Base-by-base conservation (phyloP, 1,284 basidiomycete species). In the Boletellus sp. region DNA sequence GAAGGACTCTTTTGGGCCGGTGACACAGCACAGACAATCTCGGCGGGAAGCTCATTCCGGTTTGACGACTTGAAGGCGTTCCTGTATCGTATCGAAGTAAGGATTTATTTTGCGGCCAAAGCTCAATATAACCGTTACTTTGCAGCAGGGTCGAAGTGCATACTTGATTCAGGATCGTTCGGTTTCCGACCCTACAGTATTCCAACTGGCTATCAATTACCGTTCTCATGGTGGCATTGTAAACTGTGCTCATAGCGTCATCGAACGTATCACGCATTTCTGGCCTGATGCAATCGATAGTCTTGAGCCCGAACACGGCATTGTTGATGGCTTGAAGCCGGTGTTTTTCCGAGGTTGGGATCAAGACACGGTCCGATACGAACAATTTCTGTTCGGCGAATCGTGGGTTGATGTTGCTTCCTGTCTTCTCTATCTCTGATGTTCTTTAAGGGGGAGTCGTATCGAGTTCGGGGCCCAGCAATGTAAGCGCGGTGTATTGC, bases 21-120 rank as follows among this genome's bases (percentile, higher is more conserved):
- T 0, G 86, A 90, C 60, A 90, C 88, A 0, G 86, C 87, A 0
- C 87, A 90, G 58, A 85, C 86, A 0, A 89, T 90, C 18, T 82
- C 83, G 0, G 75, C 79, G 2, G 87, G 86, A 0, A 86, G 83
- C 52, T 79, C 83, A 0, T 89, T 90, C 58, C 69, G 82, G 16
- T 90, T 90, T 65, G 71, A 85, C 56, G 86, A 88, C 40, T 63
- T 90, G 50, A 89, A 85, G 58, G 76, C 85, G 0, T 84, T 85
- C 58, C 59, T 87, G 22, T 79, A 79, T 52, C 74, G 79, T 18
- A 63, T 81, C 1, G 82, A 88, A 70, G 85, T 81, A 50, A 28
- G 65, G 0, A 5, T 0, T 11, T 11, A 1, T 44, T 44, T 18
- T 35, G 3, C 0, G 2, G 7, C 19, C 6, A 2, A 24, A 43